These are phyloP conservation scores for Flaveria sonorensis DNA, from an alignment of 129 eudicot genomes.

Conservation along the genomic window DNA sequence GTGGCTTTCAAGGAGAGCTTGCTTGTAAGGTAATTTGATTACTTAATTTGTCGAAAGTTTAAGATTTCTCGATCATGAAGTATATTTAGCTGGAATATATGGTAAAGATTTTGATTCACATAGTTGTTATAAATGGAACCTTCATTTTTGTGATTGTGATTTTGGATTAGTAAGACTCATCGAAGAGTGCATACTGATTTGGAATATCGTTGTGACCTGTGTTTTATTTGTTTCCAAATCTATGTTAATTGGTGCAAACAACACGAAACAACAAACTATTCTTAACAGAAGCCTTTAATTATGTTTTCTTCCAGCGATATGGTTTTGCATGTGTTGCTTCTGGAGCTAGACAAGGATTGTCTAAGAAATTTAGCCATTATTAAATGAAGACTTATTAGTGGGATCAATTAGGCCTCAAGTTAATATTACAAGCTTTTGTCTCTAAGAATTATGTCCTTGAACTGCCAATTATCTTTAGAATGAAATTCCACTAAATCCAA, in stretches of 20 bases:
- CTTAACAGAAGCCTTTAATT: not conserved
- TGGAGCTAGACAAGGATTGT: not conserved
- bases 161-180: not conserved
- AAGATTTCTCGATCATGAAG: not conserved
- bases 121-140: not conserved
- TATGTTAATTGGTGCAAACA: not conserved
- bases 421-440: not conserved
- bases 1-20: conserved; percentile 90
- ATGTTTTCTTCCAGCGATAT: not conserved
- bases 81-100: not conserved
- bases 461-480: not conserved
- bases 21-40: conserved; percentile 63
- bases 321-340: conserved; percentile 5
- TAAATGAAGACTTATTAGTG: not conserved
- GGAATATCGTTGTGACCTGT: not conserved
- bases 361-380: not conserved
- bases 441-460: not conserved
- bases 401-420: not conserved
- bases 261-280: not conserved
- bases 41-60: not conserved
- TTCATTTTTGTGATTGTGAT: not conserved
- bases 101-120: not conserved
- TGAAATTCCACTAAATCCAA: not conserved
- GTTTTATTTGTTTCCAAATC: not conserved
- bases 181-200: not conserved